Evolutionary conservation across 2,329 filamentous ascomycete genomes (phyloP).

Genomic region (Ceratocystis papillata): DNA sequence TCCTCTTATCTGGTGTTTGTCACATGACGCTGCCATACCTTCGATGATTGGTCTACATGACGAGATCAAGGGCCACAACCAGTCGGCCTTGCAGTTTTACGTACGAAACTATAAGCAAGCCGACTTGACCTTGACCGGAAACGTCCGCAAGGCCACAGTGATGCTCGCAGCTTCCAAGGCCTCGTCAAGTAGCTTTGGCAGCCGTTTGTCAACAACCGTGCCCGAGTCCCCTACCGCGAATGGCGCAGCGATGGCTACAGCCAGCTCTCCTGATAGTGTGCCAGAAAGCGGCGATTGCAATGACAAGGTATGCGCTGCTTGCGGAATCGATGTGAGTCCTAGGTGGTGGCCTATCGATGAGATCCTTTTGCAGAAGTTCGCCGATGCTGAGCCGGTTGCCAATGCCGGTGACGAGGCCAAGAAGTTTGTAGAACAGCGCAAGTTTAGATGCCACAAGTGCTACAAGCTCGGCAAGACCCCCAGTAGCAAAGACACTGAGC

Average conservation of each 20-base stretch:
- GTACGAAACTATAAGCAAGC: conserved; percentile 89
- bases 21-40: conserved; percentile 64
- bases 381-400: conserved; percentile 38
- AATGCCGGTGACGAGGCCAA: conserved; percentile 44
- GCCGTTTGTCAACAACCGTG: conserved; percentile 45
- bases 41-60: conserved; percentile 18
- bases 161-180: conserved; percentile 39
- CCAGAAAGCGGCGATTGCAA: conserved; percentile 32
- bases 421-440: conserved; percentile 49
- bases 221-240: conserved; percentile 28
- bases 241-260: background rate
- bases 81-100: conserved; percentile 75
- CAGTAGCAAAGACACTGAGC: conserved; percentile 19
- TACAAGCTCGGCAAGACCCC: conserved; percentile 44
- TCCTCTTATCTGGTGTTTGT: conserved; percentile 85
- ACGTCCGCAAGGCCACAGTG: conserved; percentile 81
- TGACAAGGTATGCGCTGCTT: conserved; percentile 52
- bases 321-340: conserved; percentile 59
- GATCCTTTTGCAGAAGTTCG: conserved; percentile 41
- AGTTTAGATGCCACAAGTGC: conserved; percentile 68
- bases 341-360: conserved; percentile 58
- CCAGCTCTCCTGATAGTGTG: conserved; percentile 26
- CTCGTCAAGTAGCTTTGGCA: conserved; percentile 33
- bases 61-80: conserved; percentile 29
- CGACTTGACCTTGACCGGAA: conserved; percentile 79